These are phyloP conservation scores for Strigomonas culicis DNA, from an alignment of 208 protist genomes.

Conservation along the genomic window DNA sequence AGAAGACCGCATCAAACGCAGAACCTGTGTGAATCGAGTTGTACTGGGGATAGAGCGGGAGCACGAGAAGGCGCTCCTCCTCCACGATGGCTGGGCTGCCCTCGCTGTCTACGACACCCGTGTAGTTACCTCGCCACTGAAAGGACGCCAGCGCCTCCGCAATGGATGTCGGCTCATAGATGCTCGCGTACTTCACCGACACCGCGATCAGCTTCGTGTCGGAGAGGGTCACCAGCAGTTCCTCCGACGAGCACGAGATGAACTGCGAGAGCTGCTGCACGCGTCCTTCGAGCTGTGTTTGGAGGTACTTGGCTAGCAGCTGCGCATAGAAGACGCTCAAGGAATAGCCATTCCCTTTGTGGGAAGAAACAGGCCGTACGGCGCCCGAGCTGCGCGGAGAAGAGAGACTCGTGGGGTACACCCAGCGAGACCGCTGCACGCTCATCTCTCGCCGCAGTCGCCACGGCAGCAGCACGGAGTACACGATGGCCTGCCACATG, in stretches of 20 bases:
- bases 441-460: conserved; percentile 7
- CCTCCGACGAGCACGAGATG: too few relatives aligned
- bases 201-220: conserved; percentile 12
- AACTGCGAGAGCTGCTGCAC: too few relatives aligned
- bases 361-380: too few relatives aligned
- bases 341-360: too few relatives aligned
- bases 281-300: too few relatives aligned
- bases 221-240: too few relatives aligned
- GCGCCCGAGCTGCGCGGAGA: too few relatives aligned
- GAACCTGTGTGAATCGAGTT: conserved; percentile 22
- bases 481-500: conserved; percentile 36
- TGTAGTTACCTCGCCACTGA: conserved; percentile 23
- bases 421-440: conserved; percentile 21
- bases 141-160: conserved; percentile 29
- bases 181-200: conserved; percentile 36
- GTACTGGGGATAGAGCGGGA: conserved; percentile 57
- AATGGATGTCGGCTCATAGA: conserved; percentile 16
- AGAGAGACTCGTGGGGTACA: not conserved
- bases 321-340: conserved; percentile 2
- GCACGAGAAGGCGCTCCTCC: conserved; percentile 33
- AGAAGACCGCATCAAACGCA: conserved; percentile 36
- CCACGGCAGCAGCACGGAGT: conserved; percentile 30
- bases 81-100: conserved; percentile 15
- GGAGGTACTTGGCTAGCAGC: conserved; percentile 4
- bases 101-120: conserved; percentile 12